These are phyloP conservation scores for Arthrobotrys iridis DNA, from an alignment of 2,329 filamentous ascomycete species.

Conservation along the genomic window DNA sequence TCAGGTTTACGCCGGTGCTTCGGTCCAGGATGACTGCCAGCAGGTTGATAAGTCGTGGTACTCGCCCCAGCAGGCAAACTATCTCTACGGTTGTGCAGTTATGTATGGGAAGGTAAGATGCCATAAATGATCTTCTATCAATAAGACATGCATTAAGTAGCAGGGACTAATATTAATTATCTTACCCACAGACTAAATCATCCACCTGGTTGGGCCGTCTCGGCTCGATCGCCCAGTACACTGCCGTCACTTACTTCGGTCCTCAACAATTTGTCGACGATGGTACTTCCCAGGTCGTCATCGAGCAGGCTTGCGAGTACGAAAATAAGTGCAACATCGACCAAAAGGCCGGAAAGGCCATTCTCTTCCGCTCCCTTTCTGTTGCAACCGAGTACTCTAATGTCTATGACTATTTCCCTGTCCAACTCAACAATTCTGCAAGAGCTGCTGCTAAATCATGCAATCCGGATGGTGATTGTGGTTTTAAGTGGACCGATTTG, in stretches of 20 bases:
- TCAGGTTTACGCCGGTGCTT: slow-evolving; percentile 19
- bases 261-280: slow-evolving; percentile 60
- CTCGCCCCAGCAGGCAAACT: slow-evolving; percentile 73
- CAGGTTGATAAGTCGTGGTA: slow-evolving; percentile 69
- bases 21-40: slow-evolving; percentile 66
- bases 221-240: not conserved
- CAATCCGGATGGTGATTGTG: slow-evolving; percentile 68
- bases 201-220: slow-evolving; percentile 19
- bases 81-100: slow-evolving; percentile 72
- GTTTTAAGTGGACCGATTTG: slow-evolving; percentile 70
- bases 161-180: no score
- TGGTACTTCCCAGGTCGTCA: slow-evolving; percentile 66
- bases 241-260: slow-evolving; percentile 19
- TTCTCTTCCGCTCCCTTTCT: slow-evolving; percentile 65
- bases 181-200: slow-evolving; percentile 20
- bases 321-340: slow-evolving; percentile 68
- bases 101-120: slow-evolving; percentile 68
- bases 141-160: not conserved
- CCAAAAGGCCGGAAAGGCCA: slow-evolving; percentile 74
- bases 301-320: slow-evolving; percentile 72
- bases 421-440: slow-evolving; percentile 66
- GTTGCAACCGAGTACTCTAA: slow-evolving; percentile 69
- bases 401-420: slow-evolving; percentile 63
- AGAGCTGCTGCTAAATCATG: slow-evolving; percentile 69
- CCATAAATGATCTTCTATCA: not conserved